These are phyloP conservation scores for Saccharomycopsis sp. DNA, from an alignment of 805 yeast species.

Conservation along the genomic window DNA sequence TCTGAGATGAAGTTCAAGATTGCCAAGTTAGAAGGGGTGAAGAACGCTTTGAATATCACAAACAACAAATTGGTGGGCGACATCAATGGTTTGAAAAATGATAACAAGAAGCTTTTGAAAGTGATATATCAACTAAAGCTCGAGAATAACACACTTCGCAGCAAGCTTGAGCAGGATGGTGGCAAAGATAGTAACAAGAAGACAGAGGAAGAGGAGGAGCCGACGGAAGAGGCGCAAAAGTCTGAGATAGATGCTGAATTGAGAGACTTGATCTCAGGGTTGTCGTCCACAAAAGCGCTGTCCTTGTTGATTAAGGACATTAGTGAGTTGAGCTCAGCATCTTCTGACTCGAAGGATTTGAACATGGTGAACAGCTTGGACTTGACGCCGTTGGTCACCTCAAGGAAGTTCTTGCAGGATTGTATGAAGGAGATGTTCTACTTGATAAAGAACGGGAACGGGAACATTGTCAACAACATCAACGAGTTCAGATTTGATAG, in stretches of 20 bases:
- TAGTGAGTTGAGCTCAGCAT: constrained; percentile 8
- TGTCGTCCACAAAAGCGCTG: constrained; percentile 15
- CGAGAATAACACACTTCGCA: constrained; percentile 10
- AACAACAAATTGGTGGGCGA: constrained; percentile 18
- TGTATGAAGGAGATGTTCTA: constrained; percentile 26
- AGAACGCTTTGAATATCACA: constrained; percentile 28
- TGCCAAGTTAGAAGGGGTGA: constrained; percentile 46
- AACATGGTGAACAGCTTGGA: constrained; percentile 12
- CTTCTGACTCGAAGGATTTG: not conserved
- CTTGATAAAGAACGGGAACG: constrained; percentile 21
- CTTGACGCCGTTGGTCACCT: constrained; percentile 22
- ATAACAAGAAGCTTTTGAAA: constrained; percentile 11
- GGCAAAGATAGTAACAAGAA: not conserved
- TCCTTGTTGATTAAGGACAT: constrained; percentile 16
- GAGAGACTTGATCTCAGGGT: constrained; percentile 9
- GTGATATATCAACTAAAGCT: constrained; percentile 10
- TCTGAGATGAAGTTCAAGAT: constrained; percentile 50
- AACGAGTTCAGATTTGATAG: constrained; percentile 16
- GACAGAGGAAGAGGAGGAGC: not conserved
- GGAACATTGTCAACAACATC: constrained; percentile 15
- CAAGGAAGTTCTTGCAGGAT: constrained; percentile 25
- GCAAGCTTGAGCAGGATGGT: not conserved
- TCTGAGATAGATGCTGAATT: constrained; percentile 13
- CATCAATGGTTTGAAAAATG: constrained; percentile 10
- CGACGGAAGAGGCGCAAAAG: not conserved